Base-by-base conservation (phyloP, 495 filamentous ascomycete species). In the Penicillium bovifimosum region DNA sequence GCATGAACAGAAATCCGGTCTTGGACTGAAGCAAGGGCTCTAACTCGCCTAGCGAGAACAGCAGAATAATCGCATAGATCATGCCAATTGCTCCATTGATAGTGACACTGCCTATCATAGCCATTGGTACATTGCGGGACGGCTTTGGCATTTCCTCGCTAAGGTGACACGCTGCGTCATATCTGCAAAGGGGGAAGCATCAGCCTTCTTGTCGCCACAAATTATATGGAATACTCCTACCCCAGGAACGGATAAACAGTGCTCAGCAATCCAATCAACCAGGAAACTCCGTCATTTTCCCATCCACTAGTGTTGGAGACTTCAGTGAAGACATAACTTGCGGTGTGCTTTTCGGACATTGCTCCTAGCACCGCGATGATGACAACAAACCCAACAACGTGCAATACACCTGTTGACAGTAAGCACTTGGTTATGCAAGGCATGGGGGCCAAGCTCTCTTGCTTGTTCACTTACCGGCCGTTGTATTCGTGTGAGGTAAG, bases 1-100 rank as follows among this genome's bases (percentile, higher is more conserved):
- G 61, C 45, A 82, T 74, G 36, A 77, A 76, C 0, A 76, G 76
- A 41, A 69, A 81, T 5, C 68, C 60, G 2, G 61, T 64, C 0
- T 61, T 58, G 16, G 61, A 65, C 9, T 52, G 39, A 7, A 78
- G 55, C 2, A 64, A 60, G 1, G 50, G 36, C 0, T 65, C 53
- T 2, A 78, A 55, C 47, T 78, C 68, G 5, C 68, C 60, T 5
- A 76, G 56, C 39, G 70, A 67, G 50, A 80, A 79, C 5, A 78
- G 49, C 2, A 76, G 49, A 3, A 73, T 67, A 16, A 77, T 64
- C 0, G 70, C 59, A 60, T 76, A 75, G 9, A 62, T 61, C 24
- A 77, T 69, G 1, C 69, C 72, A 24, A 76, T 57, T 1, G 66
- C 18, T 6, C 72, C 72, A 27, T 78, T 79, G 39, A 76, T 60